These are phyloP conservation scores for Orychophragmus violaceus DNA, from an alignment of 345 rosid species.

Conservation along the genomic window DNA sequence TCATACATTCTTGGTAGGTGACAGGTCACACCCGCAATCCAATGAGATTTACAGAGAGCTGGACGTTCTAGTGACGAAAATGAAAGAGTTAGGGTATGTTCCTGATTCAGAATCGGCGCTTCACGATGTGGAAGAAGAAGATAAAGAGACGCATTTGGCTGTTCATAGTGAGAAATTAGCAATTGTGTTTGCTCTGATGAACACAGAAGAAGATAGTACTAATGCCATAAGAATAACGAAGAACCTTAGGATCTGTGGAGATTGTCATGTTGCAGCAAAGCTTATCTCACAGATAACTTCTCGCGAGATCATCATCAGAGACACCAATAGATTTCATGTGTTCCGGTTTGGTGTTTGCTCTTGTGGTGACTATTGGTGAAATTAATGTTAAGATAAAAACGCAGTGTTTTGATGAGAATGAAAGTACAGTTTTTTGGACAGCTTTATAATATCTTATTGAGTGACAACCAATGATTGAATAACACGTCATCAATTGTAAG, in stretches of 20 bases:
- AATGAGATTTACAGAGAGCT: constrained; percentile 44
- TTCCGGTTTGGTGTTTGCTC: constrained; percentile 56
- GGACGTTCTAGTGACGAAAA: constrained; percentile 49
- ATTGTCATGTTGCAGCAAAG: constrained; percentile 71
- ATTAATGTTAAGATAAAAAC: not conserved
- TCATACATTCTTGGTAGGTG: constrained; percentile 60
- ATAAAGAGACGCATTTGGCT: constrained; percentile 63
- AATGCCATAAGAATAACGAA: constrained; percentile 58
- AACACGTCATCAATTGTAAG: constrained; percentile 15
- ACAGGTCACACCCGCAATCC: constrained; percentile 44
- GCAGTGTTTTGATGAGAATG: constrained; percentile 17
- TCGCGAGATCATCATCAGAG: constrained; percentile 57
- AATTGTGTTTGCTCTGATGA: constrained; percentile 59
- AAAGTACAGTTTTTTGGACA: not conserved
- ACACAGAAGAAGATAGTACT: constrained; percentile 37
- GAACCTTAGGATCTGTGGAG: constrained; percentile 70
- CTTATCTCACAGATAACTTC: constrained; percentile 54
- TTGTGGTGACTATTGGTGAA: constrained; percentile 71
- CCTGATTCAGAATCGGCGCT: constrained; percentile 64
- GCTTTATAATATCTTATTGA: constrained; percentile 8
- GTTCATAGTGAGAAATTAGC: constrained; percentile 82
- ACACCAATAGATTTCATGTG: constrained; percentile 61
- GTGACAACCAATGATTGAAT: not conserved
- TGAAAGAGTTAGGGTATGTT: constrained; percentile 61
- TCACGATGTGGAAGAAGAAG: constrained; percentile 80